Evolutionary conservation across 139 green algal genomes (phyloP).

Genomic region (Chlorella sp.): DNA sequence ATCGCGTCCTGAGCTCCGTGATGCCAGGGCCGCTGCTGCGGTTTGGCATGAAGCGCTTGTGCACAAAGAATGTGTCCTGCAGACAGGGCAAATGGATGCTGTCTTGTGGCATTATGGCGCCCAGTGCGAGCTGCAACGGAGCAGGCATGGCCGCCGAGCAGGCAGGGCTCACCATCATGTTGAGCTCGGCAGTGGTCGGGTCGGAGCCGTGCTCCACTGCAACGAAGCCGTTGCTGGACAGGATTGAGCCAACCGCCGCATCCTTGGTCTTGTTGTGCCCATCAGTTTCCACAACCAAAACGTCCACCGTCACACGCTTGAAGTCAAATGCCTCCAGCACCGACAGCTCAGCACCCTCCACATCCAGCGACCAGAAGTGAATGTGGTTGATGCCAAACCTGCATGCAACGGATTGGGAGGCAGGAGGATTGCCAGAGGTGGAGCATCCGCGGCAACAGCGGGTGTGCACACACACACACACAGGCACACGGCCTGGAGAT

Average conservation of each 20-base stretch:
- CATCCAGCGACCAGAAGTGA: conserved; percentile 9
- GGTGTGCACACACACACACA: too few relatives aligned
- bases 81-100: neutral
- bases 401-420: too few relatives aligned
- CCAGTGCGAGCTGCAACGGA: too few relatives aligned
- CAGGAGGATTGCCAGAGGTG: too few relatives aligned
- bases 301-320: neutral
- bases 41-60: neutral
- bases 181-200: too few relatives aligned
- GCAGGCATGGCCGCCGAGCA: neutral
- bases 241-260: neutral
- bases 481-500: too few relatives aligned
- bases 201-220: neutral
- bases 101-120: neutral
- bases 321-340: neutral
- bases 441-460: too few relatives aligned
- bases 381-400: neutral
- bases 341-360: conserved; percentile 10
- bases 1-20: too few relatives aligned
- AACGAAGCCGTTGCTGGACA: neutral
- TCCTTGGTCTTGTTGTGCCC: neutral
- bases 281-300: conserved; percentile 1
- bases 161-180: neutral
- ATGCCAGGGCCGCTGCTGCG: too few relatives aligned
- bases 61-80: conserved; percentile 1